Conservation (phyloP, 2,329 filamentous ascomycete genomes). For the Pseudogymnoascus sp. region DNA sequence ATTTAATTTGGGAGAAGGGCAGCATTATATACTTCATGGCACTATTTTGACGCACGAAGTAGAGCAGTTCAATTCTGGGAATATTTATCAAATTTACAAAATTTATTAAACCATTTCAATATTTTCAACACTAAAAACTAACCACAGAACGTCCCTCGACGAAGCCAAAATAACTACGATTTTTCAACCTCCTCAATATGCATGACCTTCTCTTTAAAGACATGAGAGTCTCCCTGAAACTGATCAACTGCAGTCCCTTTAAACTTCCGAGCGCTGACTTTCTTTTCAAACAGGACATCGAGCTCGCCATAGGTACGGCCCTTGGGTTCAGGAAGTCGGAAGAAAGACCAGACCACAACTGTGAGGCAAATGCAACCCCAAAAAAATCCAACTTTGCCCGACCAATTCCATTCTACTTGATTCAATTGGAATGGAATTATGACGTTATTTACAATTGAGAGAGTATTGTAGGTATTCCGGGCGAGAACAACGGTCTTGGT, state of each 20-base stretch:
- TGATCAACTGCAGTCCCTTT: constrained; percentile 61
- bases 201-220: constrained; percentile 31
- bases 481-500: constrained; percentile 35
- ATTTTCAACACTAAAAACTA: neutral
- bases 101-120: neutral
- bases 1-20: neutral
- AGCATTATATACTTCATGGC: neutral
- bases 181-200: constrained; percentile 1
- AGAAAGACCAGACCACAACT: constrained; percentile 75
- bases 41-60: neutral
- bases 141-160: neutral
- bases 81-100: neutral
- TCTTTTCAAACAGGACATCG: constrained; percentile 71
- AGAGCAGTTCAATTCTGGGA: neutral
- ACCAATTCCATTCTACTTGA: constrained; percentile 70
- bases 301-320: constrained; percentile 78
- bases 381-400: constrained; percentile 78
- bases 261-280: constrained; percentile 37
- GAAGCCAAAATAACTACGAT: neutral
- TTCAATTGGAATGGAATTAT: constrained; percentile 23
- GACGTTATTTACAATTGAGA: constrained; percentile 26
- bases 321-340: constrained; percentile 71
- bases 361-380: constrained; percentile 76
- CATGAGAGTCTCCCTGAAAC: constrained; percentile 26
- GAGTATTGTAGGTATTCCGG: constrained; percentile 30